Evolutionary conservation across 2,329 filamentous ascomycete species (phyloP), one percentile per base, ranked within the genome.

Genomic region (Hortaea werneckii): DNA sequence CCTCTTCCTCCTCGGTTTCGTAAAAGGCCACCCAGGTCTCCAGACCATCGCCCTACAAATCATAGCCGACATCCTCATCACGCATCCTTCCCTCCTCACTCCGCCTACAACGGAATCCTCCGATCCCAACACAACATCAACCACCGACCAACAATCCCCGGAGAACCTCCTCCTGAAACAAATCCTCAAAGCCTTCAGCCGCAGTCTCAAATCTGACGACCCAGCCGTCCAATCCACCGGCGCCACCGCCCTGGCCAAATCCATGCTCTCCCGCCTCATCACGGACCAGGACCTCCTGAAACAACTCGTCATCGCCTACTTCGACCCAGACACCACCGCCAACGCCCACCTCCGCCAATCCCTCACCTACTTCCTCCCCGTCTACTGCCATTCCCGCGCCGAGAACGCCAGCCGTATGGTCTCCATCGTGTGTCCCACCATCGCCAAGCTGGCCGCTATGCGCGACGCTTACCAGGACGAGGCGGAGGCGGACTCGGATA

Each of bases 1-100:
- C 0, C 76, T 98, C 3, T 98, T 98, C 67, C 85, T 95, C 65
- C 89, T 95, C 64, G 95, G 94, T 71, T 95, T 94, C 69, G 85
- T 74, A 66, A 95, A 94, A 69, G 92, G 92, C 1, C 88, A 95
- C 60, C 82, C 92, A 7, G 81, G 83, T 0, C 74, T 98, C 35
- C 90, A 96, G 64, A 85, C 90, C 42, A 94, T 88, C 6, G 85
- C 88, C 0, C 70, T 96, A 29, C 87, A 96, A 53, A 94, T 95
- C 51, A 77, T 98, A 29, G 89, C 87, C 7, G 92, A 98, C 64
- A 90, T 96, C 55, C 74, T 96, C 41, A 88, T 89, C 44, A 86
- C 88, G 1, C 87, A 96, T 60, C 88, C 87, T 10, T 79, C 85
- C 0, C 78, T 94, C 48, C 78, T 95, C 11, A 73, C 87, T 4